These are phyloP conservation scores for Syzygium oleosum DNA, from an alignment of 345 rosid species.

Conservation along the genomic window DNA sequence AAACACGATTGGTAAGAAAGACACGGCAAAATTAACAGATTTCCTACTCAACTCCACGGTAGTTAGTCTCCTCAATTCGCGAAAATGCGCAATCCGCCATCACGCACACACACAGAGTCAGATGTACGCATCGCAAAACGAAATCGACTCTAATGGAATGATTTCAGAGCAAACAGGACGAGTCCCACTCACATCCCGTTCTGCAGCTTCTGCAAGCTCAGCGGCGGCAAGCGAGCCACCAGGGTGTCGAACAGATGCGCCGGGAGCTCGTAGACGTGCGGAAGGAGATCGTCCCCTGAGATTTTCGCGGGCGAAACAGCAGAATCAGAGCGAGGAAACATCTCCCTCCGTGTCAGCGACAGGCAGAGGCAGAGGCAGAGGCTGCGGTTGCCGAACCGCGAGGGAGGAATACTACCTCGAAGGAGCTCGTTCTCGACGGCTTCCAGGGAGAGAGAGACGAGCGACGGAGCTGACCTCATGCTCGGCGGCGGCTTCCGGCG, in stretches of 20 bases:
- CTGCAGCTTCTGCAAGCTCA: slow-evolving; percentile 59
- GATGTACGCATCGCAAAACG: neutral
- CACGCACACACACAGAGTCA: neutral
- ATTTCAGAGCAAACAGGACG: neutral
- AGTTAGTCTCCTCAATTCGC: neutral
- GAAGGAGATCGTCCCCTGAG: slow-evolving; percentile 35
- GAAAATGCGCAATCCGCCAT: neutral
- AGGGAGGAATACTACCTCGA: slow-evolving; percentile 19
- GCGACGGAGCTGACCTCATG: slow-evolving; percentile 48
- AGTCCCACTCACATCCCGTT: slow-evolving; percentile 35
- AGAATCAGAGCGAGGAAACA: neutral
- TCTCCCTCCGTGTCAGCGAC: neutral
- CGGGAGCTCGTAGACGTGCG: slow-evolving; percentile 54
- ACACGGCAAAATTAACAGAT: neutral
- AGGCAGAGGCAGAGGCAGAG: neutral
- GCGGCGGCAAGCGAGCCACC: slow-evolving; percentile 47
- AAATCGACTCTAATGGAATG: neutral
- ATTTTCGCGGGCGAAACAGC: neutral
- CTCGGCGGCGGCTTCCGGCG: neutral
- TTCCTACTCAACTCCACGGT: neutral
- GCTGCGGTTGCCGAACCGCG: neutral
- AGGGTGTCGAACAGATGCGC: slow-evolving; percentile 41
- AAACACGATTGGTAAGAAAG: neutral
- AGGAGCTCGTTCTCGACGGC: slow-evolving; percentile 40
- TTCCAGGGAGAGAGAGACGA: slow-evolving; percentile 39